Evolutionary conservation across 2,329 filamentous ascomycete genomes (phyloP).

Genomic region (Phyllosticta ampelicida): DNA sequence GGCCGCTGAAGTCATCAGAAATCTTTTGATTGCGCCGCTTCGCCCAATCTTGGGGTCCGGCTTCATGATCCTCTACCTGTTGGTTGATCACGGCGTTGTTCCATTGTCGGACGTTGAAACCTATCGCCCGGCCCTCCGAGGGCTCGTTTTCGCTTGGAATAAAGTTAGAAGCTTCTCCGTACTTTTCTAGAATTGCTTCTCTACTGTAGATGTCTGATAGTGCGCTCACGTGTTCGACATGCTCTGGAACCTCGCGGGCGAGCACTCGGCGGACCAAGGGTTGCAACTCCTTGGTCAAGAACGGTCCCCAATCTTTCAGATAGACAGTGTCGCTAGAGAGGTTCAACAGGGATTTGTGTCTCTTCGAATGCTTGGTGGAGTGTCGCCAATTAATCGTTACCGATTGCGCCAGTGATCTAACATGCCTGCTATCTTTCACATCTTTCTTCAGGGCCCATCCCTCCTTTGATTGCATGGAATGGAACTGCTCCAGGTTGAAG

Average conservation of each 20-base stretch:
- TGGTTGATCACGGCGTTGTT: too few species aligned
- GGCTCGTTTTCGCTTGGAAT: too few species aligned
- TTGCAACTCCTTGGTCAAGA: neutral
- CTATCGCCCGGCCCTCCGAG: too few species aligned
- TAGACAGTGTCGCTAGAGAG: neutral
- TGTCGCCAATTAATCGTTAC: neutral
- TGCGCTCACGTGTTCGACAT: neutral
- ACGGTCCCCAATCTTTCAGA: neutral
- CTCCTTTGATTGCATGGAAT: neutral
- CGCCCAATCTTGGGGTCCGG: too few species aligned
- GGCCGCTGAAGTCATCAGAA: neutral
- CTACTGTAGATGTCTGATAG: neutral
- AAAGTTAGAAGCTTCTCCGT: too few species aligned
- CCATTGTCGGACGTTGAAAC: too few species aligned
- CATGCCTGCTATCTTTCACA: neutral
- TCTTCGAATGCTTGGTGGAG: neutral
- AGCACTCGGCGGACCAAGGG: neutral
- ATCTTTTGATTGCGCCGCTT: neutral
- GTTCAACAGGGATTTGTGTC: neutral
- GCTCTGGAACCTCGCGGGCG: neutral
- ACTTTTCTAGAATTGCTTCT: neutral
- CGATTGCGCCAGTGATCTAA: neutral
- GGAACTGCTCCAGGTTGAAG: neutral
- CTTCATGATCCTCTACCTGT: neutral
- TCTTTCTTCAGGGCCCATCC: neutral